Conservation (phyloP, 2,329 filamentous ascomycete genomes). For the Diaporthe batatas region DNA sequence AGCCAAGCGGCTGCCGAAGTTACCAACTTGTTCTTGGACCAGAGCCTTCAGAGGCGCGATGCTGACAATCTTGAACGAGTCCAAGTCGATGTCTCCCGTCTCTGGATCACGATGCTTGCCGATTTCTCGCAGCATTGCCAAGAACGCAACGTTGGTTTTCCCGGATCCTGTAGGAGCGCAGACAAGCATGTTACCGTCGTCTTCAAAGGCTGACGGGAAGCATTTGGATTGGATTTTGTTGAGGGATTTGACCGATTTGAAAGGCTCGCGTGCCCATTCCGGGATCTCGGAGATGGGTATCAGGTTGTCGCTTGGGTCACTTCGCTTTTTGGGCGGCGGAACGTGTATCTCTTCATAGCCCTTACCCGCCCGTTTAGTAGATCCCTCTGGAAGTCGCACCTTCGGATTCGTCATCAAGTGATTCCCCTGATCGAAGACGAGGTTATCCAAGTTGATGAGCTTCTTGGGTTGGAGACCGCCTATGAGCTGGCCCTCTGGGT, state of each 20-base stretch:
- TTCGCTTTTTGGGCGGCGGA: slow-evolving; percentile 89
- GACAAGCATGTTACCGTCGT: slow-evolving; percentile 97
- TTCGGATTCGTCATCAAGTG: slow-evolving; percentile 99
- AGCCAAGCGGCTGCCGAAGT: slow-evolving; percentile 92
- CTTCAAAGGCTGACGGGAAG: slow-evolving; percentile 89
- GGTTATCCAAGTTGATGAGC: slow-evolving; percentile 92
- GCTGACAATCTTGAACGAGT: slow-evolving; percentile 98
- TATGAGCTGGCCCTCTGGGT: slow-evolving; percentile 76
- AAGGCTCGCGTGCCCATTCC: slow-evolving; percentile 90
- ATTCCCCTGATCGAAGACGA: slow-evolving; percentile 97
- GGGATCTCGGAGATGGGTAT: slow-evolving; percentile 90
- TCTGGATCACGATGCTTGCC: slow-evolving; percentile 91
- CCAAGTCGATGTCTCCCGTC: slow-evolving; percentile 94
- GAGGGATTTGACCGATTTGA: slow-evolving; percentile 86
- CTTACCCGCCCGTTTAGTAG: slow-evolving; percentile 95
- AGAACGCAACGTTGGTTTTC: slow-evolving; percentile 99
- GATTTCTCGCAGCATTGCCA: slow-evolving; percentile 95
- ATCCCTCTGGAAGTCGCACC: slow-evolving; percentile 92
- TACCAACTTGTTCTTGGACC: slow-evolving; percentile 97
- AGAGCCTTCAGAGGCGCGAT: slow-evolving; percentile 96
- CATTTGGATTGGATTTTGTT: slow-evolving; percentile 98
- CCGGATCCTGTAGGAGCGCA: slow-evolving; percentile 97
- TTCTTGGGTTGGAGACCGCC: slow-evolving; percentile 89
- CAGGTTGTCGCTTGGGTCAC: slow-evolving; percentile 82
- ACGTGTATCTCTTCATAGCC: slow-evolving; percentile 99